phyloP scores from a whole-genome alignment of 2,329 filamentous ascomycete species.

The Fusarium sp. region DNA sequence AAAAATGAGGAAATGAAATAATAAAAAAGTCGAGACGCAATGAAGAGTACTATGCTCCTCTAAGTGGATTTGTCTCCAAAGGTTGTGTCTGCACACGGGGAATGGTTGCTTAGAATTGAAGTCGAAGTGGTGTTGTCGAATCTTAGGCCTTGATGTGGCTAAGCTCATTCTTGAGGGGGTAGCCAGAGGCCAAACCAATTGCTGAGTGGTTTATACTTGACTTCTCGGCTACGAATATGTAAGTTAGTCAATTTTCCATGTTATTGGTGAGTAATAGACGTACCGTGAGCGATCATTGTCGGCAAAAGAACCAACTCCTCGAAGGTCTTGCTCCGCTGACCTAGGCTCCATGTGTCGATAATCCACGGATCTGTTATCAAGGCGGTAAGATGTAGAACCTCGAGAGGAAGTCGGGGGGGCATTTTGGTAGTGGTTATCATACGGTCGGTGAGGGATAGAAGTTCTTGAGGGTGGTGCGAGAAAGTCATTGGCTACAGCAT shows the following conservation, averaged over 20 bases:
- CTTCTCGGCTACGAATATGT: slow-evolving; percentile 24
- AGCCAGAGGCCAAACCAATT: slow-evolving; percentile 47
- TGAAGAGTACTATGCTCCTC: slow-evolving; percentile 1
- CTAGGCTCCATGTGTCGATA: slow-evolving; percentile 24
- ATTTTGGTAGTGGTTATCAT: background rate
- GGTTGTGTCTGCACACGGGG: background rate
- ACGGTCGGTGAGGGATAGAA: slow-evolving; percentile 5
- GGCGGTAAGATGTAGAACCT: slow-evolving; percentile 19
- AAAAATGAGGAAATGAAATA: background rate
- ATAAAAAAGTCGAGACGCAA: background rate
- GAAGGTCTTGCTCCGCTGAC: slow-evolving; percentile 38
- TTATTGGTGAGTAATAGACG: background rate
- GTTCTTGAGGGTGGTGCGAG: slow-evolving; percentile 32
- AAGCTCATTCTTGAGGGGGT: slow-evolving; percentile 32
- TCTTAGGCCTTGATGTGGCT: background rate
- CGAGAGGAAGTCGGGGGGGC: slow-evolving; percentile 24
- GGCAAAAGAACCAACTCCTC: slow-evolving; percentile 42
- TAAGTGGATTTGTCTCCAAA: background rate
- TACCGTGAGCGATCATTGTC: slow-evolving; percentile 35
- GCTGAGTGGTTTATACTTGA: slow-evolving; percentile 46
- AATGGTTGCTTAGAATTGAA: slow-evolving; percentile 2
- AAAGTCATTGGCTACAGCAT: slow-evolving; percentile 20
- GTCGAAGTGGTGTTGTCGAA: background rate
- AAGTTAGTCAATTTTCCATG: background rate
- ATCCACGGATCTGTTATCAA: slow-evolving; percentile 25